phyloP scores from a whole-genome alignment of 495 filamentous ascomycete genomes.

The Viridothelium virens region DNA sequence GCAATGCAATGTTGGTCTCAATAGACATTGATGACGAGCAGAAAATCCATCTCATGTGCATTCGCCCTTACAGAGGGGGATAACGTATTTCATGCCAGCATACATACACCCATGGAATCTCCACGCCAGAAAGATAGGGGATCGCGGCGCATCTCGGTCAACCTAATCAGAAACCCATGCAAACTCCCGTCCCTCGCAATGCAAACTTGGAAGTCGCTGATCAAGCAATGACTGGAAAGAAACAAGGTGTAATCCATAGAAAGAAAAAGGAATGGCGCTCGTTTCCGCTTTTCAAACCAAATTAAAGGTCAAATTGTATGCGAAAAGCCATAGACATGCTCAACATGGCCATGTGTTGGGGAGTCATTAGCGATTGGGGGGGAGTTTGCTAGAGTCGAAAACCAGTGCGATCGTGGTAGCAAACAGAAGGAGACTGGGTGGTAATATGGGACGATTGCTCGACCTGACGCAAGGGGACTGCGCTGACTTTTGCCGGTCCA shows the following conservation, averaged over 20 bases:
- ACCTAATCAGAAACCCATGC: slow-evolving; percentile 2
- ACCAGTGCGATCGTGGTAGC: neutral
- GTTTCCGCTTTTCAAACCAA: neutral
- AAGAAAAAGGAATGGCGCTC: neutral
- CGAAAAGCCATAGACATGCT: slow-evolving; percentile 2
- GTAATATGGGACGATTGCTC: neutral
- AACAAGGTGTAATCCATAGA: neutral
- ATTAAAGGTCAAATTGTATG: neutral
- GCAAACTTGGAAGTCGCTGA: neutral
- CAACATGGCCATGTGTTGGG: neutral
- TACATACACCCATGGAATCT: neutral
- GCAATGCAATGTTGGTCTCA: no score
- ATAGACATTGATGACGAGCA: no score
- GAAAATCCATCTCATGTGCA: neutral
- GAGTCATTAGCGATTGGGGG: neutral
- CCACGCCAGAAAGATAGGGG: neutral
- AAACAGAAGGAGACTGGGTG: neutral
- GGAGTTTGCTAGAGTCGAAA: neutral
- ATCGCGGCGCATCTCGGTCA: neutral
- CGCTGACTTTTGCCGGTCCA: slow-evolving; percentile 2
- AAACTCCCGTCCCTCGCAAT: neutral
- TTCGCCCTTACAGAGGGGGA: neutral
- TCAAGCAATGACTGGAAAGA: neutral
- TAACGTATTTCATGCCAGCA: neutral
- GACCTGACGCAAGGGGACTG: neutral